Base-by-base conservation (phyloP, 306 rosid genomes). In the Mimosa pudica region DNA sequence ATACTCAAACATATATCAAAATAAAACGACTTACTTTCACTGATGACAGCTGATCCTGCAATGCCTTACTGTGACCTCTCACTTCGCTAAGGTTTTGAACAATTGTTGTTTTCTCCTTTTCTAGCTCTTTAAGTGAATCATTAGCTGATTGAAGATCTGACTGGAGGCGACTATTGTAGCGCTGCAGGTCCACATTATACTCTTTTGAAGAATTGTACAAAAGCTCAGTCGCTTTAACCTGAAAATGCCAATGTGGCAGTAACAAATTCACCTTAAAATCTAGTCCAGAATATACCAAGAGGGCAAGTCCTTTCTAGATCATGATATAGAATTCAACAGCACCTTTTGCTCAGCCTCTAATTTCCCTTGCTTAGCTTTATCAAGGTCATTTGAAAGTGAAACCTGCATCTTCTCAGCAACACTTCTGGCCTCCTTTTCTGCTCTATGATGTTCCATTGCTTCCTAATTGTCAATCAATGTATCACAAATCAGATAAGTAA, bases 171-270 rank as follows among this genome's bases (percentile, higher is more conserved):
- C 92, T 87, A n/a, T 90, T 94, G 82, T 92, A 92, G 83, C 89
- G 96, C 33, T 94, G 98, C 61, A 94, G 84, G 79, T 94, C 90
- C 82, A 89, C 87, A 74, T 94, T 94, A 74, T 90, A 95, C 88
- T 92, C 98, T 76, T 92, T 92, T 12, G 90, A 89, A 71, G 92
- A 87, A 46, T 86, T 91, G 90, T 92, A 91, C 84, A 91, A 77
- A 79, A 91, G 93, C 81, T 92, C 97, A 74, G 81, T 86, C 47
- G 93, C 84, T 77, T 83, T 83, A 73, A 89, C 92, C 98, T 95
- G 87, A 79, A 88, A 69, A 70, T 71, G 76, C 61, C 36, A 76
- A 24, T 54, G 38, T 45, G 11, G 32, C n/a, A 8, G 33, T 64
- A 83, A 24, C 35, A 78, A 49, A 16, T 61, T 16, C 13, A 44